Base-by-base conservation (phyloP, 768 basidiomycete species). In the Agrocybe praecox region DNA sequence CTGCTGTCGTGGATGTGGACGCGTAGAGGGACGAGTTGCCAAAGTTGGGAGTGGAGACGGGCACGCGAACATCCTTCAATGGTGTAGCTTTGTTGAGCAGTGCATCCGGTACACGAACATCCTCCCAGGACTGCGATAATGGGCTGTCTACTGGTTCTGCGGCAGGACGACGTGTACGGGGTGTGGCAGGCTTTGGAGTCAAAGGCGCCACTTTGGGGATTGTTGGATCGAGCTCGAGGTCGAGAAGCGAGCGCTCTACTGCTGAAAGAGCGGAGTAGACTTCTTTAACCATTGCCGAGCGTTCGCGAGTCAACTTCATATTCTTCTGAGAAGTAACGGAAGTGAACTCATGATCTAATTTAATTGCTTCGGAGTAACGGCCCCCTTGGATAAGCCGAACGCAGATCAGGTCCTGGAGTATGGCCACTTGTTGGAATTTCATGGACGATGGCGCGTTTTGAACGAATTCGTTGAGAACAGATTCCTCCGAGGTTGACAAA, bases 381-480 rank as follows among this genome's bases (percentile, higher is more conserved):
- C 90, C 92, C 2, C 77, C 80, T 65, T 91, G 87, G 32, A 94
- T 81, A 9, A 93, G 81, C 10, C 92, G 87, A 15, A 89, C 83
- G 58, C 88, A 90, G 24, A 90, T 78, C n/a, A 94, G 79, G 59
- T 94, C 89, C 67, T 91, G 91, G 0, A 94, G 69, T 14, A 83
- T 74, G 6, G 85, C 77, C 22, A 87, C 67, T 2, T 84, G 81
- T 1, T 78, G 62, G 8, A 78, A 59, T 1, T 85, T 74, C 10
- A 87, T 70, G 0, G 73, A 58, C 5, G 72, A 56, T 2, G 88
- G 81, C 2, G 86, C 83, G 14, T 83, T 75, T 10, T 86, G 76
- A 5, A 87, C 88, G 59, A 84, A 85, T 0, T 72, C 57, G 46
- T 86, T 80, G 7, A 94, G 67, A 18, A 82, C 68, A 0, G 74